These are phyloP conservation scores for Colletotrichum cuscutae DNA, from an alignment of 2,329 filamentous ascomycete species.

Conservation along the genomic window DNA sequence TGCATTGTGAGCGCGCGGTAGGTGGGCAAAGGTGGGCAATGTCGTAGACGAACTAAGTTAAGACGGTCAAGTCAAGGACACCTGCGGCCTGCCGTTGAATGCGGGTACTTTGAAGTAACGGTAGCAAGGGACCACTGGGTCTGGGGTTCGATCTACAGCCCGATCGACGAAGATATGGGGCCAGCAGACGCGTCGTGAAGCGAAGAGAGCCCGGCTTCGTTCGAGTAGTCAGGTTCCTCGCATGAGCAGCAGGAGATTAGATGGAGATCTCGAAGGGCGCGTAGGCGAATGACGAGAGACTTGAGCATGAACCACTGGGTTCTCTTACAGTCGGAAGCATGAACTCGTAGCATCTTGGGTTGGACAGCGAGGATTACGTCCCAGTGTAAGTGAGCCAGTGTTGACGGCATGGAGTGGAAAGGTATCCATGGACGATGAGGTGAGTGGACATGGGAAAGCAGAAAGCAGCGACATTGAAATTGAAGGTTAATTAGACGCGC, in stretches of 20 bases:
- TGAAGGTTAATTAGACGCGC: conserved; percentile 34
- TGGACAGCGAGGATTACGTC: background rate
- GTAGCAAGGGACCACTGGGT: conserved; percentile 1
- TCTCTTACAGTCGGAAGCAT: too few species aligned
- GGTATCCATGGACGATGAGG: background rate
- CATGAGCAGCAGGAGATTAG: background rate
- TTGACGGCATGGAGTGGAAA: background rate
- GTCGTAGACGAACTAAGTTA: background rate
- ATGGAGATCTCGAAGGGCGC: background rate
- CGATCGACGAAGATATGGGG: background rate
- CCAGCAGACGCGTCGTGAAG: background rate
- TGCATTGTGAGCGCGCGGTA: conserved; percentile 28
- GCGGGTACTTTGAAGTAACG: background rate
- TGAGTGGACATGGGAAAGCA: background rate
- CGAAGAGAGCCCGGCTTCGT: background rate
- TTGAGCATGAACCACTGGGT: background rate
- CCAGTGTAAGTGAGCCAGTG: background rate
- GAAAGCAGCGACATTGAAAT: conserved; percentile 14
- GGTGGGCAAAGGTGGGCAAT: background rate
- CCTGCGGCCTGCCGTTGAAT: background rate
- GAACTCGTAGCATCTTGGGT: background rate
- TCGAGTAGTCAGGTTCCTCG: background rate
- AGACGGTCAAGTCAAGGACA: background rate
- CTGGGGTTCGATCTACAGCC: background rate
- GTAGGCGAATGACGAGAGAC: background rate